These are phyloP conservation scores for Phaffia rhodozyma DNA, from an alignment of 1,284 basidiomycete species.

Conservation along the genomic window DNA sequence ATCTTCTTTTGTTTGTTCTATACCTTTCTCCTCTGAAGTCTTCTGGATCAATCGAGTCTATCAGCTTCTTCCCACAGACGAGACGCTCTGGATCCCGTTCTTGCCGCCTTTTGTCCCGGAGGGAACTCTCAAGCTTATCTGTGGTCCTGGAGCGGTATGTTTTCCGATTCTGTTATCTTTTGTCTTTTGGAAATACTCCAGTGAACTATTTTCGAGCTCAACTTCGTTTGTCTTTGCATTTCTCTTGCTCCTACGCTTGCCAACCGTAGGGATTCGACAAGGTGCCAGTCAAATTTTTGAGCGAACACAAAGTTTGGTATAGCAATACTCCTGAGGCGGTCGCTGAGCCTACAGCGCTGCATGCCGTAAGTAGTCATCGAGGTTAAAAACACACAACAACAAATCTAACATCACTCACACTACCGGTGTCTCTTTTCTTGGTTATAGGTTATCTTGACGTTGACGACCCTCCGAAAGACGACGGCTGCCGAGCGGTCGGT, in stretches of 20 bases:
- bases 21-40: neutral
- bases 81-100: constrained; percentile 2
- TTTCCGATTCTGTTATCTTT: neutral
- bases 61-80: constrained; percentile 3
- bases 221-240: neutral
- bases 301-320: constrained; percentile 5
- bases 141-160: constrained; percentile 8
- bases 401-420: neutral
- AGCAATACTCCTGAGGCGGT: constrained; percentile 10
- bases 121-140: constrained; percentile 8
- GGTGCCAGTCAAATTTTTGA: neutral
- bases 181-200: neutral
- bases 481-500: constrained; percentile 9
- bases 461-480: constrained; percentile 12
- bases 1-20: neutral
- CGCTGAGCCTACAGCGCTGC: constrained; percentile 12
- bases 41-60: constrained; percentile 4
- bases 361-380: constrained; percentile 2
- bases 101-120: constrained; percentile 2
- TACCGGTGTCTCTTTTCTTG: neutral
- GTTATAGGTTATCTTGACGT: constrained; percentile 9
- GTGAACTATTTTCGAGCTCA: too few relatives aligned
- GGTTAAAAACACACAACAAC: too few relatives aligned
- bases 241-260: neutral
- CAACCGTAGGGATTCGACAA: constrained; percentile 10